Conservation (phyloP, 176 grass and related monocot species). For the Carex cristatella region DNA sequence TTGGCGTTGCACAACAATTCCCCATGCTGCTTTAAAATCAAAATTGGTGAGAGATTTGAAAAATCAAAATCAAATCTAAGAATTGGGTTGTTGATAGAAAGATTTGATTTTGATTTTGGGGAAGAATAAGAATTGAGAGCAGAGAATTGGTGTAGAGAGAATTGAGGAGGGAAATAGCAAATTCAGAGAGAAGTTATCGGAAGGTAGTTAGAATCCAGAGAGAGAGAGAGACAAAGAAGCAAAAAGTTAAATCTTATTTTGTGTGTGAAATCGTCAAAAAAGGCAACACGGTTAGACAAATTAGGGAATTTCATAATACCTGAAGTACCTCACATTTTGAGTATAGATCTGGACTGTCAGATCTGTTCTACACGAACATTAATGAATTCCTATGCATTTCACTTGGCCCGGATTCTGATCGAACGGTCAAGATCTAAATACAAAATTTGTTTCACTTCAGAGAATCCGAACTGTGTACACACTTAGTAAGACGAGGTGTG, state of each 20-base stretch:
- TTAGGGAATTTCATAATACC: background rate
- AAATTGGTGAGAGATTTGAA: background rate
- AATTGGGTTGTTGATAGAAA: no score
- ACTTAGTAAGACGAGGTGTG: no score
- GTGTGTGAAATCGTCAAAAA: background rate
- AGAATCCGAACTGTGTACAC: no score
- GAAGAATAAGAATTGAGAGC: background rate
- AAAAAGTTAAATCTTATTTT: background rate
- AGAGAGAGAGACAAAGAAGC: background rate
- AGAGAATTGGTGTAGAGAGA: background rate
- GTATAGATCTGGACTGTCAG: no score
- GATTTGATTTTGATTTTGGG: background rate
- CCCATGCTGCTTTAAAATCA: constrained; percentile 35
- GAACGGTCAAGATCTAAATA: no score
- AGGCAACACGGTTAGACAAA: constrained; percentile 12
- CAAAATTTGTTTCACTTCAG: no score
- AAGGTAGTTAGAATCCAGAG: constrained; percentile 2
- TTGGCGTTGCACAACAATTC: constrained; percentile 57
- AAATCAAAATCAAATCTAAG: background rate
- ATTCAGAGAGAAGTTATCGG: background rate
- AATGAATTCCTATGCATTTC: no score
- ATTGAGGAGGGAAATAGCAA: constrained; percentile 3
- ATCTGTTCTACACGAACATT: no score
- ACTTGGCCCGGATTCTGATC: no score
- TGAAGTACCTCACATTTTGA: no score